These are phyloP conservation scores for Tricholoma flavovirens DNA, from an alignment of 768 basidiomycete genomes.

Conservation along the genomic window DNA sequence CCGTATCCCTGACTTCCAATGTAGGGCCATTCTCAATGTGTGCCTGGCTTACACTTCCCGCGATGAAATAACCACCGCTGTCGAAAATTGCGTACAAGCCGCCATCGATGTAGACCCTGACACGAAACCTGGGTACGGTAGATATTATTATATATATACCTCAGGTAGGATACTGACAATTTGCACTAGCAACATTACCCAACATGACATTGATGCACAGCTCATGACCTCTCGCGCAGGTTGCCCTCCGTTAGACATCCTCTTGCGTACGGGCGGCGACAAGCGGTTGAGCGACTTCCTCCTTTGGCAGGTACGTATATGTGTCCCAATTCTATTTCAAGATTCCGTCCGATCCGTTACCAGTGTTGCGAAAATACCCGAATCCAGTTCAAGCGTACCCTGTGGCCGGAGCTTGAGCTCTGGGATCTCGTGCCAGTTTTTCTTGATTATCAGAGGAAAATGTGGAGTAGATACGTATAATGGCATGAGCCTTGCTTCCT, in stretches of 20 bases:
- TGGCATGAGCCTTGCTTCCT: too few relatives aligned
- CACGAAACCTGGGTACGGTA: background rate
- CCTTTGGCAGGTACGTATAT: constrained; percentile 83
- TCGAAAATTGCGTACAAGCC: constrained; percentile 42
- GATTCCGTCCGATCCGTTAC: background rate
- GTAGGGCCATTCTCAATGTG: constrained; percentile 82
- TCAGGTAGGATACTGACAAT: background rate
- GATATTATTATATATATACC: background rate
- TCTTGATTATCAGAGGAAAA: too few relatives aligned
- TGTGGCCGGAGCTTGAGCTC: too few relatives aligned
- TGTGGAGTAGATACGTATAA: too few relatives aligned
- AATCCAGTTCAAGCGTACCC: constrained; percentile 59
- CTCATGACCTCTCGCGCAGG: constrained; percentile 57
- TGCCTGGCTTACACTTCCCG: constrained; percentile 87
- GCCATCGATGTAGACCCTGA: constrained; percentile 19
- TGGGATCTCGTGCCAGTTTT: too few relatives aligned
- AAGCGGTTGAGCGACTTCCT: constrained; percentile 81
- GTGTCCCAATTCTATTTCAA: background rate
- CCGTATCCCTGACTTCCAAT: background rate
- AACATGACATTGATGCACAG: constrained; percentile 55
- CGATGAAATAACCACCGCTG: constrained; percentile 82
- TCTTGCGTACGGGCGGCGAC: constrained; percentile 87
- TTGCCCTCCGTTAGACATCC: constrained; percentile 77
- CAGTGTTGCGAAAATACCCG: constrained; percentile 79
- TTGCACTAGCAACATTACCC: constrained; percentile 39